These are phyloP conservation scores for Apiotrichum mycotoxinovorans DNA, from an alignment of 1,284 basidiomycete genomes.

Conservation along the genomic window DNA sequence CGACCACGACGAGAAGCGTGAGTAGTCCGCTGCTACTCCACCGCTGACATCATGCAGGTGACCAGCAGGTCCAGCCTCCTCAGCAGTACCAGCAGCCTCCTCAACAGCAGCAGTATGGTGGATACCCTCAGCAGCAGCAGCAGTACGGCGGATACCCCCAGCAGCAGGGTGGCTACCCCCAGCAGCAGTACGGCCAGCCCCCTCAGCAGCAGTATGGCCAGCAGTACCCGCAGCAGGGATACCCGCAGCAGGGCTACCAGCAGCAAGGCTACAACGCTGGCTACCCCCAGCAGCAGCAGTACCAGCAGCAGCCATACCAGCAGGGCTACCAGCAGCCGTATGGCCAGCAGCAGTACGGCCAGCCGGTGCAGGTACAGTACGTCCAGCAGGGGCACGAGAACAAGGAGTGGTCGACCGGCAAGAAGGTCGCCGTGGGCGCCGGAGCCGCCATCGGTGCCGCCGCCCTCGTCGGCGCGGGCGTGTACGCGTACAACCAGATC, in stretches of 20 bases:
- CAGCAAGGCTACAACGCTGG: not conserved
- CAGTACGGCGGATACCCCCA: not conserved
- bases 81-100: not conserved
- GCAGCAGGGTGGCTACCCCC: not conserved
- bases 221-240: not conserved
- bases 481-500: not conserved
- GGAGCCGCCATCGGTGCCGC: not conserved
- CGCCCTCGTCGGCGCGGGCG: not conserved
- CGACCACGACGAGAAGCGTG: not conserved
- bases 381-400: not conserved
- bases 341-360: not conserved
- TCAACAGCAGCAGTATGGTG: not conserved
- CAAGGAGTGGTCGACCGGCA: constrained; percentile 6
- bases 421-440: constrained; percentile 5
- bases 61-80: not conserved
- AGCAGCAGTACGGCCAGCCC: constrained; percentile 1
- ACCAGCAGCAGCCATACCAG: not conserved
- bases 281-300: not conserved
- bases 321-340: not conserved
- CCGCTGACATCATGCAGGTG: not conserved
- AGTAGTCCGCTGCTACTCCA: not conserved
- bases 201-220: not conserved
- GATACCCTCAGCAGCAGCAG: not conserved
- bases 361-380: no score
- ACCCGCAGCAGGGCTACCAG: not conserved